Evolutionary conservation across 2,329 filamentous ascomycete genomes (phyloP), one percentile per base, ranked within the genome.

Genomic region (Epichloe gansuensis): DNA sequence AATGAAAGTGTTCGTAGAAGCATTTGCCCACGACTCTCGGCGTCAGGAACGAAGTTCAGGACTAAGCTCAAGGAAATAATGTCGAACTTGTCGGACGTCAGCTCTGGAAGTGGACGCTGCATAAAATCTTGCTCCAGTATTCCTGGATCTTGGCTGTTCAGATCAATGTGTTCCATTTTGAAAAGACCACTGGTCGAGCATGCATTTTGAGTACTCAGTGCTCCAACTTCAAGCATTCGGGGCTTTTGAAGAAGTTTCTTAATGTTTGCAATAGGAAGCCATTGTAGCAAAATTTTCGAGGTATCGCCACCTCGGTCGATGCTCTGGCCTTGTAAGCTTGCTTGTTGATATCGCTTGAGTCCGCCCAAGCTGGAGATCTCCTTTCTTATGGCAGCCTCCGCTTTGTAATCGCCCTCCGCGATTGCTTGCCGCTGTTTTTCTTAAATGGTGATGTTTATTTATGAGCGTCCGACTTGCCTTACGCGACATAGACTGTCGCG

Each of bases 101-200:
- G 66, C 5, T 64, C 65, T 0, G 91, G 91, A 3, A 91, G 67
- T 0, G 90, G 87, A 28, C 90, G 78, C 59, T 88, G 72, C 91
- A 98, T 95, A 63, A 98, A 97, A 67, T 98, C 89, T 65, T 96
- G 89, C 67, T 94, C 82, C 53, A 83, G 65, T 58, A 98, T 98
- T 0, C 82, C 83, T 1, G 84, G 75, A 46, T 83, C 84, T 63
- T 95, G 89, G 55, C 90, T 93, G 68, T 94, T 87, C 52, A 98
- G 72, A 64, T 98, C 93, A 65, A 98, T 96, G 57, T 90, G 81
- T 56, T 83, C 79, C 61, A 95, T 81, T 38, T 86, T 74, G 60
- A 97, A 86, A 44, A 78, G 65, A 6, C 75, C 75, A 56, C 85
- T 86, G 55, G 74, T 80, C 0, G 90, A 91, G 67, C 90, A 95